These are phyloP conservation scores for Beverwykella pulmonaria DNA, from an alignment of 495 filamentous ascomycete species.

Conservation along the genomic window DNA sequence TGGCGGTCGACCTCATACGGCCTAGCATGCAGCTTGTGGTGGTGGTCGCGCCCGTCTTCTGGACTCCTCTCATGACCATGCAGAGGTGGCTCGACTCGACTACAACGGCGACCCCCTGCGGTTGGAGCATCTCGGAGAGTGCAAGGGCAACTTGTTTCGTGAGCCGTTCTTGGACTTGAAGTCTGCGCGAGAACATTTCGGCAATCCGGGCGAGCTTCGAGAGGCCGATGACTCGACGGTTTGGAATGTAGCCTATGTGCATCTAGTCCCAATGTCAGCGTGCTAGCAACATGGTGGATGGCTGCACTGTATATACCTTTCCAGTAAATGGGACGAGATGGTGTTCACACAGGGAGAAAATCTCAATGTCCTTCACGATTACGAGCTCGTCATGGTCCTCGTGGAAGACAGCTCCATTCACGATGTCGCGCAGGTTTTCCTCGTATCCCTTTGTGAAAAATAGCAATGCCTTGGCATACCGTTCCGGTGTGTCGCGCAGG, in stretches of 20 bases:
- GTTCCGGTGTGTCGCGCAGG: conserved; percentile 78
- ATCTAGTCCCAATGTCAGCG: conserved; percentile 57
- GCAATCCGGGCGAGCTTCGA: conserved; percentile 94
- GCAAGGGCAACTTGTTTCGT: conserved; percentile 96
- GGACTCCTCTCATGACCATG: conserved; percentile 95
- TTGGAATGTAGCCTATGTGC: conserved; percentile 97
- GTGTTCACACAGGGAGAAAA: conserved; percentile 95
- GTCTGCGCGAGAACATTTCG: conserved; percentile 90
- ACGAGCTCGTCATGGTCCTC: conserved; percentile 97
- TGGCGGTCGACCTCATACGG: conserved; percentile 87
- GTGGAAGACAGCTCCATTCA: conserved; percentile 94
- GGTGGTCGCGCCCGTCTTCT: conserved; percentile 84
- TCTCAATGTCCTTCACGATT: conserved; percentile 96
- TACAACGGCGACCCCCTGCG: conserved; percentile 93
- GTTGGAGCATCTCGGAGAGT: conserved; percentile 86
- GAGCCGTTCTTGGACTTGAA: conserved; percentile 93
- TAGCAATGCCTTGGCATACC: conserved; percentile 96
- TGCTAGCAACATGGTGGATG: background rate
- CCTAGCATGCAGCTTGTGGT: conserved; percentile 96
- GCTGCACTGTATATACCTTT: conserved; percentile 61
- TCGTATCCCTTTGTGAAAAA: conserved; percentile 99
- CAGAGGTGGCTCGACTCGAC: conserved; percentile 98
- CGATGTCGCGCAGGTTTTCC: conserved; percentile 89
- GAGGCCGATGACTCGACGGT: conserved; percentile 82
- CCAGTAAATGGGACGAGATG: conserved; percentile 96